Percentiles rank a stretch among this genome's conserved stretches.
These are phyloP conservation scores for Ophiostoma novo-ulmi DNA, from an alignment of 2,329 filamentous ascomycete genomes.

Conservation along the genomic window DNA sequence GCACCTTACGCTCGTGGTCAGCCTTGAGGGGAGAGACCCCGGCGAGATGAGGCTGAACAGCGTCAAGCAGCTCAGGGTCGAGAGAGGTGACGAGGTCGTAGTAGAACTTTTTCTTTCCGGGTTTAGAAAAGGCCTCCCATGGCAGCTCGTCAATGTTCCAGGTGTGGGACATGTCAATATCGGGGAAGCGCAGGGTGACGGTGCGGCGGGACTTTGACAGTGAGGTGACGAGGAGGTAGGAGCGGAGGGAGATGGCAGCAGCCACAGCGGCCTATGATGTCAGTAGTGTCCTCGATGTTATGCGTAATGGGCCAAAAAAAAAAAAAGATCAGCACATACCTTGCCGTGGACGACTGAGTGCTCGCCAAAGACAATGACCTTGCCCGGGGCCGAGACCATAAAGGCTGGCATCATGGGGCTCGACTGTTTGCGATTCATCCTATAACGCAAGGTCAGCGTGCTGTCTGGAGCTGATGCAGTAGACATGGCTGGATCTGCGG, in stretches of 20 bases:
- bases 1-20: constrained; percentile 73
- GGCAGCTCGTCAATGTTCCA: constrained; percentile 93
- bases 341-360: constrained; percentile 98
- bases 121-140: constrained; percentile 74
- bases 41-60: constrained; percentile 73
- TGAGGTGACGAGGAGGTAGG: constrained; percentile 92
- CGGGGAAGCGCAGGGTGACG: constrained; percentile 81
- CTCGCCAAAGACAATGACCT: constrained; percentile 97
- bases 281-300: constrained; percentile 20
- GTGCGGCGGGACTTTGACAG: constrained; percentile 88
- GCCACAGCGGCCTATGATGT: constrained; percentile 72
- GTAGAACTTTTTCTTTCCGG: constrained; percentile 88
- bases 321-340: constrained; percentile 35
- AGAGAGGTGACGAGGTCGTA: constrained; percentile 82
- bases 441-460: constrained; percentile 33
- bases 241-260: constrained; percentile 88
- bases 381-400: constrained; percentile 96
- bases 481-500: constrained; percentile 29
- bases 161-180: constrained; percentile 81
- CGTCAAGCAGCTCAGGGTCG: constrained; percentile 73
- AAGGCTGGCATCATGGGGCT: constrained; percentile 77
- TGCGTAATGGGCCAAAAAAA: not conserved
- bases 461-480: constrained; percentile 27
- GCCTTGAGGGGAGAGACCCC: constrained; percentile 62
- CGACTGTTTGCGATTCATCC: constrained; percentile 52